A percentile compares a stretch with the other conserved stretches of the same genome.
Evolutionary conservation across 257 asterid genomes (phyloP).

Genomic region (Phtheirospermum japonicum): DNA sequence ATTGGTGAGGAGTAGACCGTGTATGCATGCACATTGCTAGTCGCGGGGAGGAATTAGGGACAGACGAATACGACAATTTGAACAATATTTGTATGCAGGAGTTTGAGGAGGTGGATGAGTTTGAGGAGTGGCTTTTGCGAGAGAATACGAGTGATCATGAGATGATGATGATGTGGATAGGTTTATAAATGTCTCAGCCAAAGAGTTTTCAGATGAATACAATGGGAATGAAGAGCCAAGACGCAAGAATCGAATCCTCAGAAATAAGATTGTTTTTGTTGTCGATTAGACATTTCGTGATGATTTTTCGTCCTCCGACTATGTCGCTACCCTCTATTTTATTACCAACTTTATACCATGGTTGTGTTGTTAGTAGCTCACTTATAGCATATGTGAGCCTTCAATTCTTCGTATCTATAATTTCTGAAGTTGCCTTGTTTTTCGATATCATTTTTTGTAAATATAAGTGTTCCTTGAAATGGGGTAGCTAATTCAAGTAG

Average conservation of each 20-base stretch:
- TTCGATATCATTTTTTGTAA: background rate
- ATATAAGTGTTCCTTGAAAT: background rate
- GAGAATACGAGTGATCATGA: constrained; percentile 56
- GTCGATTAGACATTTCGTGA: constrained; percentile 43
- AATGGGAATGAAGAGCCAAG: constrained; percentile 23
- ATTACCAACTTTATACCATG: background rate
- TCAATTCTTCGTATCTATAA: constrained; percentile 36
- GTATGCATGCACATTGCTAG: constrained; percentile 51
- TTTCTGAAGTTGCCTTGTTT: constrained; percentile 9
- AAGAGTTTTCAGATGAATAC: constrained; percentile 26
- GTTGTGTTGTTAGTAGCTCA: background rate
- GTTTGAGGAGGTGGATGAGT: constrained; percentile 69
- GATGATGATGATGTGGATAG: constrained; percentile 25
- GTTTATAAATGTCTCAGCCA: constrained; percentile 35
- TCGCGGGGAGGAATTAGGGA: constrained; percentile 82
- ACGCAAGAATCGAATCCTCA: constrained; percentile 27
- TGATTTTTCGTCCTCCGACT: constrained; percentile 31
- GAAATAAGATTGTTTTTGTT: constrained; percentile 30
- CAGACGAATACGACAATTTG: constrained; percentile 57
- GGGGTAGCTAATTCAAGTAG: background rate
- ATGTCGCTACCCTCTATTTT: constrained; percentile 6
- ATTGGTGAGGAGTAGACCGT: constrained; percentile 61
- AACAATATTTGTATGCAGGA: constrained; percentile 55
- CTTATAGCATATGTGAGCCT: constrained; percentile 29
- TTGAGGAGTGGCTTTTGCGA: constrained; percentile 77